Evolutionary conservation across 768 basidiomycete genomes (phyloP).

Genomic region (Lactifluus rugatus): DNA sequence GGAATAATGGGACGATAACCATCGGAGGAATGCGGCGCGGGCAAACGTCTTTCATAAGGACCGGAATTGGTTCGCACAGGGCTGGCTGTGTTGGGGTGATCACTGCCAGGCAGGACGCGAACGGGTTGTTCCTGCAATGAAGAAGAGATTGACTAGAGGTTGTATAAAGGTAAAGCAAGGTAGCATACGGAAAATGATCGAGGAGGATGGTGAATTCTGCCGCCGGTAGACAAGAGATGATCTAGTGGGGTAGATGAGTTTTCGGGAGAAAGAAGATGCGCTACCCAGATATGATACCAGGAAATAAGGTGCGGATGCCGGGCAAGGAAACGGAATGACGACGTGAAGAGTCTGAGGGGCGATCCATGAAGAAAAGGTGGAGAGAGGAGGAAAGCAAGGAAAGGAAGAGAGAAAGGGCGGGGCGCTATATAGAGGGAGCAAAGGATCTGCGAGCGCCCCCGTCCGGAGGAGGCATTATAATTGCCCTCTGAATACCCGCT

Average conservation of each 20-base stretch:
- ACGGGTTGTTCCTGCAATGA: conserved; percentile 5
- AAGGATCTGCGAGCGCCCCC: conserved; percentile 18
- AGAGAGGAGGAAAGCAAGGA: conserved; percentile 1
- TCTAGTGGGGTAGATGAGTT: conserved; percentile 15
- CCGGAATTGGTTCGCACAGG: conserved; percentile 4
- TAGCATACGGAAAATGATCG: neutral
- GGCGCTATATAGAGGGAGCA: conserved; percentile 17
- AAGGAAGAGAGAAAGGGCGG: conserved; percentile 4
- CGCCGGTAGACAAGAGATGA: conserved; percentile 15
- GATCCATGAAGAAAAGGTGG: conserved; percentile 8
- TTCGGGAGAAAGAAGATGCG: conserved; percentile 1
- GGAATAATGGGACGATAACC: conserved; percentile 1
- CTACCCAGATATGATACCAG: conserved; percentile 21
- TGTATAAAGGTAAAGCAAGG: neutral
- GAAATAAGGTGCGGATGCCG: conserved; percentile 26
- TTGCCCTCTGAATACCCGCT: conserved; percentile 13
- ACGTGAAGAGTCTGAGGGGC: conserved; percentile 6
- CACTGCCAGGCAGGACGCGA: conserved; percentile 1
- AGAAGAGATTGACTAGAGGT: neutral
- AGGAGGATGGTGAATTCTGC: neutral
- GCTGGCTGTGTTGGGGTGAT: neutral
- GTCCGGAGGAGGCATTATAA: conserved; percentile 17
- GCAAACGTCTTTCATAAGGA: conserved; percentile 3
- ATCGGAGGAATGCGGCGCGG: conserved; percentile 1
- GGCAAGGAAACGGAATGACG: conserved; percentile 21